Base-by-base conservation (phyloP, 169 alveolate genomes). In the Cystoisospora suis region DNA sequence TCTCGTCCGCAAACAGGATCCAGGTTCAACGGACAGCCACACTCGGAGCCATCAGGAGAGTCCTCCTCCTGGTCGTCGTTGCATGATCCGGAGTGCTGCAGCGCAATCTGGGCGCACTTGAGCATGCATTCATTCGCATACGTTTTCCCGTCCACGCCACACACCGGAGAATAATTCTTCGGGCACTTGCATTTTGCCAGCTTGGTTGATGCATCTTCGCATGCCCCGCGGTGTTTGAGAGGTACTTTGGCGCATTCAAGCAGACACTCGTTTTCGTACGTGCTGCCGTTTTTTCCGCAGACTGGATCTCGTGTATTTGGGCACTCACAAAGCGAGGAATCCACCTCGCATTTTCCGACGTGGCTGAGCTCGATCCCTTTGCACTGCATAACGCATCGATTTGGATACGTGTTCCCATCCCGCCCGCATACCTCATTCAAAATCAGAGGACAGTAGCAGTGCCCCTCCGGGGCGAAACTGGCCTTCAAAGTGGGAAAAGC, bases 361-460 rank as follows among this genome's bases (percentile, higher is more conserved):
- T 72, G 56, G 38, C 23, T 40, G 36, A 72, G n/a, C 9, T 34
- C 3, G 47, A 72, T 34, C 44, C 44, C 23, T 15, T 29, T 56
- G 83, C 89, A 88, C 59, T 34, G 77, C 89, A 88, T 53, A 29
- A 53, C 40, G 69, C 92, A 88, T 0, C 40, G 29, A 75, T 40
- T 88, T 15, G 15, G 40, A 36, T 88, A 86, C 15, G 92, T 88
- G 36, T 29, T 70, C 61, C 92, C 92, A 34, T 79, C 86, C 0
- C 83, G 77, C 40, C 85, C 92, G 75, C 92, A 88, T 27, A 79
- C 92, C 12, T 58, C 89, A 36, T 83, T 47, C 86, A 58, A 45
- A 23, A 27, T 53, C 45, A 29, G 40, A 1, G 92, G 88, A 75
- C 92, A 88, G 77, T 17, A 15, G 56, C 83, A 72, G 59, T 72